These are phyloP conservation scores for Blumeria graminis DNA, from an alignment of 2,329 filamentous ascomycete genomes.

Conservation along the genomic window DNA sequence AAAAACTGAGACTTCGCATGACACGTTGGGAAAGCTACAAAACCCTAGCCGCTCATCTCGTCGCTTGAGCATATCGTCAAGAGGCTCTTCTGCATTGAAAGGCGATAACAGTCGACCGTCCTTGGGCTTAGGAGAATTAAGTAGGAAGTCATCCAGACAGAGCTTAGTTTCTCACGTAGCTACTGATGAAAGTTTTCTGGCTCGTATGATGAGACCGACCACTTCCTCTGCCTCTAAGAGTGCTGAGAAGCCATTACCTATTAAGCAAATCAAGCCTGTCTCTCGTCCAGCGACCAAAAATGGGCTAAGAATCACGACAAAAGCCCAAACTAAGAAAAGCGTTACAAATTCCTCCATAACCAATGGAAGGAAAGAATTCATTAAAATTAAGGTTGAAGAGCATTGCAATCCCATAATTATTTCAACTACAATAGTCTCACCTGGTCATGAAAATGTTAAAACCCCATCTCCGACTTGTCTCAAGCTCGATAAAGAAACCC, in stretches of 20 bases:
- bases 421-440: too few relatives aligned
- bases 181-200: constrained; percentile 47
- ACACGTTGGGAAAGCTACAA: constrained; percentile 17
- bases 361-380: too few relatives aligned
- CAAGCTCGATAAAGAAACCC: too few relatives aligned
- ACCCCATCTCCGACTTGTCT: too few relatives aligned
- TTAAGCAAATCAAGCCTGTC: constrained; percentile 11
- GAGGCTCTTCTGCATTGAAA: constrained; percentile 11
- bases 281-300: constrained; percentile 11
- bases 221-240: constrained; percentile 43
- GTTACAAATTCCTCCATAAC: too few relatives aligned
- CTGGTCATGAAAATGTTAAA: too few relatives aligned
- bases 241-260: constrained; percentile 33
- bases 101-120: constrained; percentile 8
- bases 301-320: constrained; percentile 4
- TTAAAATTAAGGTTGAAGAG: too few relatives aligned
- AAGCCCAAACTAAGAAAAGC: not conserved
- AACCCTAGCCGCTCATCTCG: constrained; percentile 14
- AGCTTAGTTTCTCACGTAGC: constrained; percentile 26
- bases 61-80: constrained; percentile 8
- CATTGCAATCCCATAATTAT: too few relatives aligned
- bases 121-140: constrained; percentile 30
- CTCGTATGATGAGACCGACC: constrained; percentile 63
- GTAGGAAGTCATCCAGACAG: constrained; percentile 23
- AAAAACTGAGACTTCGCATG: constrained; percentile 20